Base-by-base conservation (phyloP, 371 early-diverging fungal species). In the Circinella minor region DNA sequence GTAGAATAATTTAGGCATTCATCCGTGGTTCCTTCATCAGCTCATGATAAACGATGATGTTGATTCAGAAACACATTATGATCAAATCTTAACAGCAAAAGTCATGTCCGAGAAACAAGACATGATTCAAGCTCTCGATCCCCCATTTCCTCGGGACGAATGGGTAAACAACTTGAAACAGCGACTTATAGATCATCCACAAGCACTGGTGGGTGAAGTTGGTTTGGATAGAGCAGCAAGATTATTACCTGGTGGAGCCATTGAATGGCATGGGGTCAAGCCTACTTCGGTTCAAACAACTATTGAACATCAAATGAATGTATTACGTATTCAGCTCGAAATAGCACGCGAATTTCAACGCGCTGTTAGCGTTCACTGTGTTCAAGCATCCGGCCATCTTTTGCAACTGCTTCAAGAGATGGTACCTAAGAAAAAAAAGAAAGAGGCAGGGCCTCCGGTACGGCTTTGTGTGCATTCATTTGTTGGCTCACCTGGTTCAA, bases 391-490 rank as follows among this genome's bases (percentile, higher is more conserved):
- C 64, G 93, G 94, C 0, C 80, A 86, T 43, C 71, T 94, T 60
- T 83, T 89, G 15, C 82, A 86, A 3, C 81, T 89, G 61, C 77
- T 85, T 39, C 72, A 77, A 71, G 65, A 64, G 15, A 39, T 72
- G 47, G 60, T 70, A 7, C 51, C 51, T n/a, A 51, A 4, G 14
- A 51, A 51, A 15, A 51, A 51, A 51, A 71, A 73, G 27, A 61
- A 68, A 3, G 70, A 68, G 15, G 5, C 51, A 13, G 14, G 14
- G 14, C 61, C 68, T 9, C 67, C 71, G 3, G 43, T 78, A 4
- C 77, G 83, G 3, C 81, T 96, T 38, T 94, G 94, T 78, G 77
- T 95, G 55, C 97, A 97, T 73, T 96, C 96, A 11, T 97, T 85
- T 73, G 89, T 91, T 4, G 96, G 94, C 11, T 91, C 94, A 27